Conservation (phyloP, 2,329 filamentous ascomycete species). For the Pseudogymnoascus sp. region DNA sequence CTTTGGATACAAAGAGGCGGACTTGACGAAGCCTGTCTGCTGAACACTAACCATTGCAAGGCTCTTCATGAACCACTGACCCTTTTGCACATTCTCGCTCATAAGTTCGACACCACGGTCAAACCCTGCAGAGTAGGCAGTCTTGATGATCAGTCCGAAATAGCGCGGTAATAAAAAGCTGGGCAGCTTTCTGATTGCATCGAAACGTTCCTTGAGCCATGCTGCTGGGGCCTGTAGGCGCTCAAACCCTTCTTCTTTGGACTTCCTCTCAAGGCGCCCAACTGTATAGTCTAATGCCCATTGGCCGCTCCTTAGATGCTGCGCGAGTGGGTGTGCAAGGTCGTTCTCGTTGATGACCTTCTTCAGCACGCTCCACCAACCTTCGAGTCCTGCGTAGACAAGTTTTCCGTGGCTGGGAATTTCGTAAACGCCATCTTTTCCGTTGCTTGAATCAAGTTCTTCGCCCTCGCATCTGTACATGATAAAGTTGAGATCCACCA, state of each 20-base stretch:
- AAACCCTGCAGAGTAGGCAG: conserved; percentile 77
- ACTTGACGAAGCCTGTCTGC: conserved; percentile 80
- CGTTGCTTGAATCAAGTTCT: conserved; percentile 69
- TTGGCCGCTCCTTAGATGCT: conserved; percentile 82
- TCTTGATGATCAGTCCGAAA: conserved; percentile 82
- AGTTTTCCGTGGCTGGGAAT: conserved; percentile 77
- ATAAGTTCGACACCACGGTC: conserved; percentile 72
- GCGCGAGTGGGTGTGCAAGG: conserved; percentile 84
- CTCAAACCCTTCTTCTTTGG: conserved; percentile 52
- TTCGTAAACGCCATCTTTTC: conserved; percentile 78
- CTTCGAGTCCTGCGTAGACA: conserved; percentile 94
- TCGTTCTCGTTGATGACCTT: conserved; percentile 82
- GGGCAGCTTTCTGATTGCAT: conserved; percentile 76
- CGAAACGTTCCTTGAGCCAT: conserved; percentile 80
- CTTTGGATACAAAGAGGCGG: conserved; percentile 80
- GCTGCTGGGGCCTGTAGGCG: conserved; percentile 56
- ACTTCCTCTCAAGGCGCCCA: conserved; percentile 65
- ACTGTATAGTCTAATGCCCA: conserved; percentile 90
- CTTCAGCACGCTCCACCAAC: conserved; percentile 91
- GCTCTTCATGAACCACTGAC: conserved; percentile 82
- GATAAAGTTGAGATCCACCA: conserved; percentile 84
- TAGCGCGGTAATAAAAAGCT: conserved; percentile 87
- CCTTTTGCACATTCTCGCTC: conserved; percentile 65
- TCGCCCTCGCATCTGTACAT: conserved; percentile 89
- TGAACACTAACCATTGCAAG: conserved; percentile 88